phyloP scores from a whole-genome alignment of 306 rosid species.

The Calophaca sinica region DNA sequence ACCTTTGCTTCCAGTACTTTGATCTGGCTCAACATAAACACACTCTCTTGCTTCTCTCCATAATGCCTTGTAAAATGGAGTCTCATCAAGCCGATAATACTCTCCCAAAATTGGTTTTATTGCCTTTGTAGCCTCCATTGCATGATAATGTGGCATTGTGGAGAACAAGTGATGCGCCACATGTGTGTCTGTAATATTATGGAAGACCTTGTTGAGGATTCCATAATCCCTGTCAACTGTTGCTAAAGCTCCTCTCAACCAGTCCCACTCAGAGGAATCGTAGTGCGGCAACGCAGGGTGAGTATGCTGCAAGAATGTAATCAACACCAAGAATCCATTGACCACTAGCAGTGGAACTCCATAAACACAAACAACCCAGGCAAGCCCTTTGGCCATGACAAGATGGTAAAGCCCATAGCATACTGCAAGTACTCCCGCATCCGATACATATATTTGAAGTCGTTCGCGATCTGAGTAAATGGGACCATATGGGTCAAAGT shows the following conservation, averaged over 20 bases:
- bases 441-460: constrained; percentile 76
- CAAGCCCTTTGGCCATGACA: constrained; percentile 68
- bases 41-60: constrained; percentile 93
- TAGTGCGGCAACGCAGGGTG: constrained; percentile 91
- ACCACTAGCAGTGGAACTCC: constrained; percentile 83
- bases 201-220: constrained; percentile 89
- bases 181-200: constrained; percentile 93
- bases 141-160: constrained; percentile 95
- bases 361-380: constrained; percentile 80
- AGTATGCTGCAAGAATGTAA: constrained; percentile 94
- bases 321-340: constrained; percentile 83
- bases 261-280: constrained; percentile 90
- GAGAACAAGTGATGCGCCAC: constrained; percentile 95
- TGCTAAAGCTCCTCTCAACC: constrained; percentile 94
- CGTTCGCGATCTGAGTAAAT: constrained; percentile 82
- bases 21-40: constrained; percentile 82
- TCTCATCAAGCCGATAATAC: constrained; percentile 75
- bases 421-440: constrained; percentile 71
- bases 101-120: constrained; percentile 90
- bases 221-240: constrained; percentile 95
- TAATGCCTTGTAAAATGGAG: constrained; percentile 73
- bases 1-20: constrained; percentile 58
- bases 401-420: constrained; percentile 66
- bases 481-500: constrained; percentile 86
- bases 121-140: constrained; percentile 96